Conservation (phyloP, 1,284 basidiomycete genomes). For the Cryptococcus jaspeensis region DNA sequence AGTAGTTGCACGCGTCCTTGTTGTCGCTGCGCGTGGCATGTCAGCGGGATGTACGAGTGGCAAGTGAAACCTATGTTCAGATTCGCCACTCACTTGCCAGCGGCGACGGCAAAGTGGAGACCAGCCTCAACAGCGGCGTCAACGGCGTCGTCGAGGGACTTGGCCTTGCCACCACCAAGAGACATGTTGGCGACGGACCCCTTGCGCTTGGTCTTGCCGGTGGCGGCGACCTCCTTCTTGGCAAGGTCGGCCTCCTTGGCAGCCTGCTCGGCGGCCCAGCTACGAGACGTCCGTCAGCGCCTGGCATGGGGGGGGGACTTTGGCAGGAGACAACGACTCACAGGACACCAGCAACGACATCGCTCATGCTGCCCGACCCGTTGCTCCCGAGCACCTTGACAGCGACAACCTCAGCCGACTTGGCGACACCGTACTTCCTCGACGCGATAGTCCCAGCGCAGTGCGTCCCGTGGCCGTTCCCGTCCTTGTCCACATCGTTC, state of each 20-base stretch:
- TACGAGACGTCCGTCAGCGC: conserved; percentile 16
- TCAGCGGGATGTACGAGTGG: neutral
- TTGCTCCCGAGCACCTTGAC: conserved; percentile 96
- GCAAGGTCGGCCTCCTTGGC: conserved; percentile 58
- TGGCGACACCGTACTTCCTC: conserved; percentile 86
- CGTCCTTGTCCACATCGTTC: conserved; percentile 73
- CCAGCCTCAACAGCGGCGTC: conserved; percentile 79
- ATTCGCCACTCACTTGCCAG: conserved; percentile 60
- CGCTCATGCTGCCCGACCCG: conserved; percentile 93
- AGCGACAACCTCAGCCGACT: conserved; percentile 83
- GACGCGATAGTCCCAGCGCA: conserved; percentile 82
- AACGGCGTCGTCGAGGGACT: conserved; percentile 78
- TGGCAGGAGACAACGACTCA: conserved; percentile 17
- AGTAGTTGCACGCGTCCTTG: conserved; percentile 68
- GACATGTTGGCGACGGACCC: conserved; percentile 98
- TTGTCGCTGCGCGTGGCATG: conserved; percentile 54
- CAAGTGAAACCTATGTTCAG: conserved; percentile 24
- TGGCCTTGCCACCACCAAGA: conserved; percentile 93
- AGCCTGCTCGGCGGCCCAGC: conserved; percentile 73
- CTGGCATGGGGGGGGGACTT: too few species aligned
- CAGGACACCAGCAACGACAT: conserved; percentile 81
- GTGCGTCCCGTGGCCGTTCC: conserved; percentile 68
- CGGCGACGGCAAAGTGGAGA: conserved; percentile 93
- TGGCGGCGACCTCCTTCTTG: conserved; percentile 61
- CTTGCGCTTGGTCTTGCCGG: conserved; percentile 75